phyloP scores from a whole-genome alignment of 2,329 filamentous ascomycete genomes.

The Microcyclosporella mali region DNA sequence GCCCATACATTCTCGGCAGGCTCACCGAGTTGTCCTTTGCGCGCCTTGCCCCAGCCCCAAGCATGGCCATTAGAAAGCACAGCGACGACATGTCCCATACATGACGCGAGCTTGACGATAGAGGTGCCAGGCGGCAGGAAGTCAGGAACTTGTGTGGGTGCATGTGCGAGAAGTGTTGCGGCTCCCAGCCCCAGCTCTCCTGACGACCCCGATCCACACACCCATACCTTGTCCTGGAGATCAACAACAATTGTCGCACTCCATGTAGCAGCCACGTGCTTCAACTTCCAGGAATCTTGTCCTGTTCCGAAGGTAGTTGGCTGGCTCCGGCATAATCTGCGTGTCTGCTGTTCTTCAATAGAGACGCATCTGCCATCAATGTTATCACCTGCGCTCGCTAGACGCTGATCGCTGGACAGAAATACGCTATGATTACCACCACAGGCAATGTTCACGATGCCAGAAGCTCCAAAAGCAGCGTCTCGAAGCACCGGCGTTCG shows the following conservation, averaged over 20 bases:
- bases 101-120: conserved; percentile 62
- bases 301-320: no score
- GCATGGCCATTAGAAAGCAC: conserved; percentile 69
- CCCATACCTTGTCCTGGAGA: no score
- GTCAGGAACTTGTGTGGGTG: conserved; percentile 46
- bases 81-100: conserved; percentile 70
- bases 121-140: conserved; percentile 58
- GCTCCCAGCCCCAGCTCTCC: conserved; percentile 65
- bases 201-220: conserved; percentile 59
- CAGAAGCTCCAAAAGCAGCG: conserved; percentile 5
- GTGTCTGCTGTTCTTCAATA: no score
- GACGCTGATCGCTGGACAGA: conserved; percentile 51
- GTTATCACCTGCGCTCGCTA: conserved; percentile 63
- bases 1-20: conserved; percentile 48
- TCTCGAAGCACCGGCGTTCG: conserved; percentile 15
- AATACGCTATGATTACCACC: conserved; percentile 87
- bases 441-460: conserved; percentile 40
- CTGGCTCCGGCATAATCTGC: no score
- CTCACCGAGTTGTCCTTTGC: conserved; percentile 75
- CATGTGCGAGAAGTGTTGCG: conserved; percentile 18
- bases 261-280: conserved; percentile 61
- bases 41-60: conserved; percentile 82
- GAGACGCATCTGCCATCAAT: conserved; percentile 38
- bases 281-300: background rate
- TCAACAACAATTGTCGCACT: conserved; percentile 49